These are phyloP conservation scores for Leishmania amazonensis DNA, from an alignment of 208 protist genomes.

Conservation along the genomic window DNA sequence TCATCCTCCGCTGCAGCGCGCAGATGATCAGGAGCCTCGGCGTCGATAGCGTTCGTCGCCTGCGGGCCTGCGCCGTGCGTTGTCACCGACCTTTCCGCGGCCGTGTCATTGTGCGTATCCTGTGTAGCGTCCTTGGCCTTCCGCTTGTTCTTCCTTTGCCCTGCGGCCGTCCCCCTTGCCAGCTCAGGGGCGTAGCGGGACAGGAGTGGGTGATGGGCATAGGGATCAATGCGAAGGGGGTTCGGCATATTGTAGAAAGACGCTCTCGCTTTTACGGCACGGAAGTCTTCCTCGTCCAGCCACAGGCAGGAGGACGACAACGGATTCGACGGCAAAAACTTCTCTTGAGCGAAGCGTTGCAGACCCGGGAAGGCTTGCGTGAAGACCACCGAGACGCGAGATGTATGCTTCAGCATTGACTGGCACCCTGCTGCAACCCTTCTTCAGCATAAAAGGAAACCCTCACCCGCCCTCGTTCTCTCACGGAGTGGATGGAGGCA, in stretches of 20 bases:
- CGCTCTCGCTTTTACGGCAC: background rate
- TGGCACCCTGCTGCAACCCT: background rate
- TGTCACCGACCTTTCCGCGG: background rate
- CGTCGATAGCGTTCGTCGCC: background rate
- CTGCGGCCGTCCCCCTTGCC: background rate
- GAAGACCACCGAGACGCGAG: slow-evolving; percentile 52
- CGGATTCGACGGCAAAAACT: slow-evolving; percentile 57
- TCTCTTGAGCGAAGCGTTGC: slow-evolving; percentile 46
- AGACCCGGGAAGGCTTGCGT: slow-evolving; percentile 64
- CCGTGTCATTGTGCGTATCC: background rate
- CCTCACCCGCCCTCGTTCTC: background rate
- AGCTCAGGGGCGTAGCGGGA: slow-evolving; percentile 32
- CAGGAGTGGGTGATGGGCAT: slow-evolving; percentile 48
- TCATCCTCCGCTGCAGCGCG: too few species aligned
- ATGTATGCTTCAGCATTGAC: slow-evolving; percentile 37
- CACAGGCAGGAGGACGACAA: slow-evolving; percentile 58
- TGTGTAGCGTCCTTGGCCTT: background rate
- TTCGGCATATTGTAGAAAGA: background rate
- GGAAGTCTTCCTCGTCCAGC: slow-evolving; percentile 70
- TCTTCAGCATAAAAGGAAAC: background rate
- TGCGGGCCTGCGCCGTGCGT: background rate
- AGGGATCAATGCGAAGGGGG: slow-evolving; percentile 43
- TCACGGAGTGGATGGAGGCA: background rate
- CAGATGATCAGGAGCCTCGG: background rate
- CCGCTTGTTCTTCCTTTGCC: background rate